These are phyloP conservation scores for Wickerhamiella alocasiicola DNA, from an alignment of 805 yeast species.

Conservation along the genomic window DNA sequence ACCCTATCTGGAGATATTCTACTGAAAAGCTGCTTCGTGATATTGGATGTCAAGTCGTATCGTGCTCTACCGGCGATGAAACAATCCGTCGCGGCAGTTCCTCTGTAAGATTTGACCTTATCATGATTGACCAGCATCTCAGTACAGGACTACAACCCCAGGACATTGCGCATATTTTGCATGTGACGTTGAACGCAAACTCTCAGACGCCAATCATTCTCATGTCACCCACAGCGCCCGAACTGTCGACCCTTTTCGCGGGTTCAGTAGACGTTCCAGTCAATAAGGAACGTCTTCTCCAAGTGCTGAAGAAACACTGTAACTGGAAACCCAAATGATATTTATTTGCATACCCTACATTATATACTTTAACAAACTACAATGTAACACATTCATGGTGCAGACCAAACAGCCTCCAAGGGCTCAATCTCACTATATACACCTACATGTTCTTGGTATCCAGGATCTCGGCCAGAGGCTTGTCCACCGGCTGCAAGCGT, in stretches of 20 bases:
- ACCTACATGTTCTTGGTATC: slow-evolving; percentile 8
- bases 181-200: slow-evolving; percentile 69
- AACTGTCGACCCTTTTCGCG: slow-evolving; percentile 36
- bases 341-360: too few species aligned
- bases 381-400: background rate
- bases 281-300: slow-evolving; percentile 27
- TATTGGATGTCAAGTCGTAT: slow-evolving; percentile 68
- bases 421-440: too few species aligned
- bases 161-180: slow-evolving; percentile 64
- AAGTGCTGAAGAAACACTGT: slow-evolving; percentile 25
- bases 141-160: slow-evolving; percentile 38
- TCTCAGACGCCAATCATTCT: slow-evolving; percentile 68
- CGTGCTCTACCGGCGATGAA: slow-evolving; percentile 71
- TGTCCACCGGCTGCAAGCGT: background rate
- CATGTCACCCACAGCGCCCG: slow-evolving; percentile 30
- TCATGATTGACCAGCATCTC: slow-evolving; percentile 54
- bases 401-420: background rate
- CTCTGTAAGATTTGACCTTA: slow-evolving; percentile 70
- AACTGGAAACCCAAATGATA: slow-evolving; percentile 20
- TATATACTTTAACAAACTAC: too few species aligned
- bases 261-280: slow-evolving; percentile 66
- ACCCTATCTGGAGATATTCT: slow-evolving; percentile 65
- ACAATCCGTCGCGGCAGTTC: slow-evolving; percentile 70
- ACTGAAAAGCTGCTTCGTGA: slow-evolving; percentile 50
- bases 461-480: slow-evolving; percentile 1